Evolutionary conservation across 768 basidiomycete species (phyloP), one percentile per base, ranked within the genome.

Genomic region (Lyophyllum shimeji): DNA sequence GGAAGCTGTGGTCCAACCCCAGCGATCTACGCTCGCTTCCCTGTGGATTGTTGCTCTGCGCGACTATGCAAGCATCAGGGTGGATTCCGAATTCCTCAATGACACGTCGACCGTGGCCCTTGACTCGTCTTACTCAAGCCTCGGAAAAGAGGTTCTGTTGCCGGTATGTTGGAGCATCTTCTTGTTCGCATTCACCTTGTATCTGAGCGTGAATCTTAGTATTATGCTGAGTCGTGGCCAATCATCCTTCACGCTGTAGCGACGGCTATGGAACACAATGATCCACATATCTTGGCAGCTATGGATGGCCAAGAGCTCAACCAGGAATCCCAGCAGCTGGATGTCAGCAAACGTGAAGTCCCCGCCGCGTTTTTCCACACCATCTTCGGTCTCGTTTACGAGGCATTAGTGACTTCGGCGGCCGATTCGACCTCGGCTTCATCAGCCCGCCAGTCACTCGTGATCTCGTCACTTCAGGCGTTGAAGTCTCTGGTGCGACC

Each of bases 341-440:
- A 67, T 2, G 59, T 65, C 1, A 69, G 65, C 5, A 66, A 70
- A 15, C 71, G 79, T 4, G 73, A 78, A 13, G 90, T 93, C 55
- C 90, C 93, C 1, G 80, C 87, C 0, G 79, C 85, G 11, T 85
- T 92, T 71, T 99, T 98, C 74, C 94, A 87, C 72, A 81, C 92
- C 11, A 67, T 97, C 4, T 98, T 96, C 66, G 95, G 96, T 11
- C 82, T 98, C n/a, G 86, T 96, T 0, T 99, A 90, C 62, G 96
- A 98, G 67, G 86, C 91, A 0, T 74, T 98, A 7, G 83, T 83
- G 0, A 77, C 82, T 0, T 81, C 89, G 2, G 83, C 87, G 1
- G 72, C 85, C 0, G 83, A 91, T 52, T 75, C 83, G 0, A 79
- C 81, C 4, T 69, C 76, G 1, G 60, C 71, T 0, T 67, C 74